Conservation (phyloP, 2,329 filamentous ascomycete genomes). For the Aureobasidium melanogenum region DNA sequence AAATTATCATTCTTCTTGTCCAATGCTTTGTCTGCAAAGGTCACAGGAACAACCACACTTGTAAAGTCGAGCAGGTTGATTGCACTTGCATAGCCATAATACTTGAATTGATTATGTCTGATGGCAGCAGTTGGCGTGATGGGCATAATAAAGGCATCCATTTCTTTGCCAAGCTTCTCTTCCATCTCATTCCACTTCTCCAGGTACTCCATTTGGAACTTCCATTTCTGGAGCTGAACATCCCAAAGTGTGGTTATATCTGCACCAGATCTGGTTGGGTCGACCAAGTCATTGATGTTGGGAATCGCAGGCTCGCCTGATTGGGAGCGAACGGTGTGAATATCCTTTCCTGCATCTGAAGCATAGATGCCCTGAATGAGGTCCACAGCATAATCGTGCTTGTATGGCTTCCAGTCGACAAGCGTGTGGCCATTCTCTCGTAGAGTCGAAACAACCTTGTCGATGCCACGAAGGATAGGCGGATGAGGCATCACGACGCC, state of each 20-base stretch:
- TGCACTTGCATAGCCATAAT: conserved; percentile 20
- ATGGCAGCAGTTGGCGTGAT: conserved; percentile 30
- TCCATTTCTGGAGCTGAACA: neutral
- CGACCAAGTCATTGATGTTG: conserved; percentile 26
- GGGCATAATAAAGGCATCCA: conserved; percentile 30
- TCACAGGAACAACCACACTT: conserved; percentile 27
- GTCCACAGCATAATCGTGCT: conserved; percentile 42
- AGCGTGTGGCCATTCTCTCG: conserved; percentile 15
- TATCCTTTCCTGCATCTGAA: conserved; percentile 50
- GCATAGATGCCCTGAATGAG: conserved; percentile 46
- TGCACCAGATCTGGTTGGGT: neutral
- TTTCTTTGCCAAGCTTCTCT: conserved; percentile 23
- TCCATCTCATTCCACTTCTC: conserved; percentile 29
- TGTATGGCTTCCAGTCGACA: conserved; percentile 42
- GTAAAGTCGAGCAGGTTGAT: conserved; percentile 13
- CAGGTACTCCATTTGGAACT: conserved; percentile 9
- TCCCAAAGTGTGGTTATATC: conserved; percentile 1
- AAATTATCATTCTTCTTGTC: conserved; percentile 22
- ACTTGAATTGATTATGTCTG: conserved; percentile 22
- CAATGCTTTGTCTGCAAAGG: conserved; percentile 23
- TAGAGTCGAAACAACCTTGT: conserved; percentile 15
- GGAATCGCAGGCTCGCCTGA: conserved; percentile 28
- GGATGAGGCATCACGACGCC: conserved; percentile 28
- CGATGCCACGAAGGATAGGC: conserved; percentile 28
- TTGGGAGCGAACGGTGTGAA: conserved; percentile 40